Conservation (phyloP, 2,329 filamentous ascomycete genomes). For the Aureobasidium mangrovei region DNA sequence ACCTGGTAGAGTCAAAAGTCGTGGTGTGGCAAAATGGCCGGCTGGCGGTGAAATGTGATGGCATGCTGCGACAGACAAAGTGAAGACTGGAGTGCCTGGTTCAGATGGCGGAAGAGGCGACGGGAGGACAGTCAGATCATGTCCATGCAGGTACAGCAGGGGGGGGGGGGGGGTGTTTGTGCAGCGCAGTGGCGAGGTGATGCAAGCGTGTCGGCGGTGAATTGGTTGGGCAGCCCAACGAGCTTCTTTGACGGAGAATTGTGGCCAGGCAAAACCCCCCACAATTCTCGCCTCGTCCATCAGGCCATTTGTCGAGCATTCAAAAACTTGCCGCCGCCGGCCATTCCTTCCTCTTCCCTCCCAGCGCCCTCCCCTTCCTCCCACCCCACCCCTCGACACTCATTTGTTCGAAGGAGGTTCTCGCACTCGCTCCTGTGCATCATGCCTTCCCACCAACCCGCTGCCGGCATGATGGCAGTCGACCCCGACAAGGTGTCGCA, state of each 20-base stretch:
- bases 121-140: background rate
- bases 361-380: constrained; percentile 1
- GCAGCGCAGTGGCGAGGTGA: constrained; percentile 6
- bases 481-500: constrained; percentile 37
- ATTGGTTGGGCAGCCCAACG: constrained; percentile 12
- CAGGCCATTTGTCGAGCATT: constrained; percentile 10
- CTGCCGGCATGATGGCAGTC: constrained; percentile 39
- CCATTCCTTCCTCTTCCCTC: background rate
- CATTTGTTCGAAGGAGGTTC: constrained; percentile 12
- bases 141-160: constrained; percentile 9
- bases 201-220: background rate
- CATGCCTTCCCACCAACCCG: constrained; percentile 47
- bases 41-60: constrained; percentile 9
- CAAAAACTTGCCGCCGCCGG: constrained; percentile 10
- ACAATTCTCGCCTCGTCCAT: constrained; percentile 11
- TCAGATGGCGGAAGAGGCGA: background rate
- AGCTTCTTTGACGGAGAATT: background rate
- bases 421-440: constrained; percentile 15
- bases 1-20: constrained; percentile 5
- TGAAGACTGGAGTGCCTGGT: too few relatives aligned
- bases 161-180: background rate
- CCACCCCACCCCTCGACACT: constrained; percentile 12
- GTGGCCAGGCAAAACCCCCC: constrained; percentile 3
- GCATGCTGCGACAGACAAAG: background rate
- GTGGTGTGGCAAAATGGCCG: constrained; percentile 3